A percentile compares a stretch with the other conserved stretches of the same genome.
Evolutionary conservation across 2,329 filamentous ascomycete genomes (phyloP).

Genomic region (Aspergillus pseudoterreus): DNA sequence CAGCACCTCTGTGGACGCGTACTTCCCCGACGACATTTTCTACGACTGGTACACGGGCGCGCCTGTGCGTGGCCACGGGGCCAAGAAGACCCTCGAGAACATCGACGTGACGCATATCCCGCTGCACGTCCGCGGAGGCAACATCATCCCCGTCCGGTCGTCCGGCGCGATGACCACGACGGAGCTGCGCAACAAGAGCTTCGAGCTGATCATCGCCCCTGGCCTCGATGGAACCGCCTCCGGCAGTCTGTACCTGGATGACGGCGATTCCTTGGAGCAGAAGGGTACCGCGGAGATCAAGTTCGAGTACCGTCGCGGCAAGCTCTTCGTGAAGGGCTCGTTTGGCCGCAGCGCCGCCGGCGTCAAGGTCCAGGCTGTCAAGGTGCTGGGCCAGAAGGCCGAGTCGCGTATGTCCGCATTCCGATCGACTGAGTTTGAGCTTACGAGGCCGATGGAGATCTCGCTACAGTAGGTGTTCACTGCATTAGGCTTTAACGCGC

Average conservation of each 20-base stretch:
- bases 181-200: constrained; percentile 59
- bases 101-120: constrained; percentile 55
- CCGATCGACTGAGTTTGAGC: constrained; percentile 12
- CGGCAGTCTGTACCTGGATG: constrained; percentile 72
- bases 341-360: constrained; percentile 21
- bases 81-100: constrained; percentile 41
- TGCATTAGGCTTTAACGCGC: not conserved
- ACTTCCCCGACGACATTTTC: constrained; percentile 57
- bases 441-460: constrained; percentile 11
- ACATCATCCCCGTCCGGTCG: constrained; percentile 55
- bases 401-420: constrained; percentile 1
- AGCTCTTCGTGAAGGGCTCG: constrained; percentile 28
- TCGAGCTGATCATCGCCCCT: constrained; percentile 68
- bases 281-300: constrained; percentile 51
- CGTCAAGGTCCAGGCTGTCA: constrained; percentile 32
- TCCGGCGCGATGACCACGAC: constrained; percentile 57
- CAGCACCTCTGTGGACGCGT: constrained; percentile 51
- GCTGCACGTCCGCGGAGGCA: constrained; percentile 60
- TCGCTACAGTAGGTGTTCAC: constrained; percentile 6
- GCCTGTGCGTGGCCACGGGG: constrained; percentile 45
- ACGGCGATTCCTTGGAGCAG: constrained; percentile 67
- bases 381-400: constrained; percentile 25
- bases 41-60: constrained; percentile 58
- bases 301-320: constrained; percentile 56
- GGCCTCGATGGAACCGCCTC: constrained; percentile 58